Conservation (phyloP, 306 rosid genomes). For the Acacia acuminata region DNA sequence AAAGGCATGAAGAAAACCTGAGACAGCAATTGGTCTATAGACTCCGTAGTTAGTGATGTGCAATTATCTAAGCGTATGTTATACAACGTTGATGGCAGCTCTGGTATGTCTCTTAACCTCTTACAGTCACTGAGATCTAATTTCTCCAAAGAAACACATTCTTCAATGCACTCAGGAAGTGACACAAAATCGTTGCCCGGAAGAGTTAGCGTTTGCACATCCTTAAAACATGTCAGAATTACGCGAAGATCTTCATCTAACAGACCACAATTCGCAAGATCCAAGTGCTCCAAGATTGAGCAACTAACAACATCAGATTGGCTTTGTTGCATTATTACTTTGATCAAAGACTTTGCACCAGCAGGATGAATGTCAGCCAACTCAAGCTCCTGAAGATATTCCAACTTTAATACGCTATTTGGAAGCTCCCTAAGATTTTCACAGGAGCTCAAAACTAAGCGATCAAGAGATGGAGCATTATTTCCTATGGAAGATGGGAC, state of each 20-base stretch:
- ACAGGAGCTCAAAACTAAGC: not conserved
- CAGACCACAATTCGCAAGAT: not conserved
- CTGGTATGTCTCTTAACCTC: conserved; percentile 2
- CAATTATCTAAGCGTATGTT: not conserved
- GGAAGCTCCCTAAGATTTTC: not conserved
- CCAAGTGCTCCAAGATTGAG: not conserved
- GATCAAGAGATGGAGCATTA: not conserved
- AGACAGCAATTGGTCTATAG: conserved; percentile 9
- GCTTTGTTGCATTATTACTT: not conserved
- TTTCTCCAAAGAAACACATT: not conserved
- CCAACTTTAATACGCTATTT: not conserved
- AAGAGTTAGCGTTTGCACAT: not conserved
- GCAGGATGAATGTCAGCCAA: not conserved
- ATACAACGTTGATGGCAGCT: not conserved
- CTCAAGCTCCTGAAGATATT: not conserved
- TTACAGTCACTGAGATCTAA: not conserved
- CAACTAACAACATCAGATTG: not conserved
- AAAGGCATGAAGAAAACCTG: conserved; percentile 18
- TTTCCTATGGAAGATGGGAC: conserved; percentile 19
- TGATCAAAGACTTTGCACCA: not conserved
- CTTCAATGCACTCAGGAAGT: conserved; percentile 14
- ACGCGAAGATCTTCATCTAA: conserved; percentile 21
- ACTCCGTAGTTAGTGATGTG: not conserved
- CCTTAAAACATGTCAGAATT: not conserved
- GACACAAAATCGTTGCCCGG: not conserved